Conservation (phyloP, 208 protist genomes). For the Kentomonas sorsogonicus region DNA sequence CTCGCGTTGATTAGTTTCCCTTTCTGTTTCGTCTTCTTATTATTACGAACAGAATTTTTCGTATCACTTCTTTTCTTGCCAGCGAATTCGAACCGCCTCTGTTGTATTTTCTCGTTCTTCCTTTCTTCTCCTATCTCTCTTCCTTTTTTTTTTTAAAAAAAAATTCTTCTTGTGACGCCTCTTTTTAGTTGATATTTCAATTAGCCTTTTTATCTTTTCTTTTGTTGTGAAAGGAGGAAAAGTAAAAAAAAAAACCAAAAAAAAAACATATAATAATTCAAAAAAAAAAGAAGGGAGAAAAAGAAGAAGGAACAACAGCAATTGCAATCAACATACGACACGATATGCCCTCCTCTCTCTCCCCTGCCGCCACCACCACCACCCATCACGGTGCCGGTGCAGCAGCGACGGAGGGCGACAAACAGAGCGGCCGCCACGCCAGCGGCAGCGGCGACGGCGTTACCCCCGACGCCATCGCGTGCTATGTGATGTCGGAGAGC, state of each 20-base stretch:
- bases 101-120: conserved; percentile 1
- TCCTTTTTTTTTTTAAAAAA: conserved; percentile 7
- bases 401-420: too few relatives aligned
- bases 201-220: conserved; percentile 3
- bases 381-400: neutral
- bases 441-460: neutral
- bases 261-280: conserved; percentile 1
- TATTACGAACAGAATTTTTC: neutral
- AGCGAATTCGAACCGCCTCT: neutral
- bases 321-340: neutral
- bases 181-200: conserved; percentile 4
- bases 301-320: neutral
- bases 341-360: neutral
- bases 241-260: conserved; percentile 5
- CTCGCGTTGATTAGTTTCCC: neutral
- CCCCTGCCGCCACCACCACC: neutral
- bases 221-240: neutral
- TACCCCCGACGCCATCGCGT: neutral
- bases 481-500: neutral
- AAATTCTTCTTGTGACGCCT: neutral
- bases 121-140: conserved; percentile 12
- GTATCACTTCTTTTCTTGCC: neutral
- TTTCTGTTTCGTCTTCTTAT: neutral
- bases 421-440: neutral
- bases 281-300: neutral